Conservation (phyloP, 306 rosid genomes). For the Fagus sylvatica region DNA sequence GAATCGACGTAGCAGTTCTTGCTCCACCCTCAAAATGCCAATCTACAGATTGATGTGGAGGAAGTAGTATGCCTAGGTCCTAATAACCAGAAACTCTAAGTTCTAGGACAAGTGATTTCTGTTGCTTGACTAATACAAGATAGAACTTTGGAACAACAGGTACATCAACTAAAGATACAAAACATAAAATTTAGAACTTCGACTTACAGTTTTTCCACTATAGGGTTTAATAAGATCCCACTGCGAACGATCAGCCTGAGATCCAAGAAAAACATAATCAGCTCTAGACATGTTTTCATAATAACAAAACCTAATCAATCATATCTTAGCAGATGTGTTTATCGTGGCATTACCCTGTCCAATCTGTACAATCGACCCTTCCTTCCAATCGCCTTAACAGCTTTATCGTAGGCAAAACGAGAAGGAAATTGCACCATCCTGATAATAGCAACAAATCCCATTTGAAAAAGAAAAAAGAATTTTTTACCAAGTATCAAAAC, state of each 20-base stretch:
- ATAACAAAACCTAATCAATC: not conserved
- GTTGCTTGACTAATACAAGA: not conserved
- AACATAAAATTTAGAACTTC: not conserved
- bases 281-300: not conserved
- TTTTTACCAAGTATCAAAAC: slow-evolving; percentile 7
- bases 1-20: not conserved
- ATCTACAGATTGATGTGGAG: not conserved
- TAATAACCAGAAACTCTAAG: not conserved
- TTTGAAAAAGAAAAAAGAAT: not conserved
- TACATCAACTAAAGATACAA: not conserved
- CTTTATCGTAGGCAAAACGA: slow-evolving; percentile 33
- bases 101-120: not conserved
- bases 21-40: not conserved
- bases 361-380: slow-evolving; percentile 53
- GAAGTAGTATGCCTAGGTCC: not conserved
- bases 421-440: slow-evolving; percentile 78
- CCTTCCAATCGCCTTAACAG: slow-evolving; percentile 27
- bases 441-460: slow-evolving; percentile 30
- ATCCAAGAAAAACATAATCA: slow-evolving; percentile 20
- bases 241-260: slow-evolving; percentile 50
- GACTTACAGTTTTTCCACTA: slow-evolving; percentile 80
- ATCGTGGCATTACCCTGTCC: slow-evolving; percentile 64
- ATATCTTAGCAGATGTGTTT: slow-evolving; percentile 6
- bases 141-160: not conserved
- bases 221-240: slow-evolving; percentile 65